Base-by-base conservation (phyloP, 2,329 filamentous ascomycete species). In the Daldinia sp. region DNA sequence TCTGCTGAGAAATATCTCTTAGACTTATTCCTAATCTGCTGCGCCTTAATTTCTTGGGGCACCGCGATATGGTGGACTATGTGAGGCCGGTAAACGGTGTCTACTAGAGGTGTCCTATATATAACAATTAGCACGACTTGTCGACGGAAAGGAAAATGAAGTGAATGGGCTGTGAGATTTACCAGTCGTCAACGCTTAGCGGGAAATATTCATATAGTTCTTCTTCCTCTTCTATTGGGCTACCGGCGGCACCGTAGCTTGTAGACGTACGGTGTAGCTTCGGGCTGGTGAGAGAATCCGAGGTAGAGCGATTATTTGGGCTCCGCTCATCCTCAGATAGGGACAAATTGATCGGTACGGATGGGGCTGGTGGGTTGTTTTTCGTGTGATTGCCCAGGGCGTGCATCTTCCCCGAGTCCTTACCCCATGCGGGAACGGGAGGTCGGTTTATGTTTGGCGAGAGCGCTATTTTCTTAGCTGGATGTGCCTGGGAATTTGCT, bases 171-270 rank as follows among this genome's bases (percentile, higher is more conserved):
- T 18, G 26, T 50, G 15, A 37, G 6, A 77, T 81, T 75, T 78
- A 88, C 92, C 92, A 98, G 76, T 98, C 94, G 78, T 98, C 94
- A 65, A 97, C 82, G 55, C 92, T 94, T 15, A 98, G 84, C 0
- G 94, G 94, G 72, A 98, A 98, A 78, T 98, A 98, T 81, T 98
- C 94, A 78, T 98, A 98, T 18, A 98, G 83, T 72, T 94, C 83
- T 79, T 98, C 94, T 0, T 90, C 90, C 73, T 91, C 91, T 74
- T 97, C 93, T 71, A 90, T 81, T 37, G 92, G 86, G 76, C 91
- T 90, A 77, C 88, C 86, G 72, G 84, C 85, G 51, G 76, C 73
- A 59, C 80, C 79, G 23, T 81, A 79, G 4, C 76, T 80, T 1
- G 77, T 75, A 9, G 75, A 74, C 5, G 77, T 61, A 71, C 66